A percentile compares a stretch with the other conserved stretches of the same genome.
These are phyloP conservation scores for Aspergillaceae sp. DNA, from an alignment of 2,329 filamentous ascomycete genomes.

Conservation along the genomic window DNA sequence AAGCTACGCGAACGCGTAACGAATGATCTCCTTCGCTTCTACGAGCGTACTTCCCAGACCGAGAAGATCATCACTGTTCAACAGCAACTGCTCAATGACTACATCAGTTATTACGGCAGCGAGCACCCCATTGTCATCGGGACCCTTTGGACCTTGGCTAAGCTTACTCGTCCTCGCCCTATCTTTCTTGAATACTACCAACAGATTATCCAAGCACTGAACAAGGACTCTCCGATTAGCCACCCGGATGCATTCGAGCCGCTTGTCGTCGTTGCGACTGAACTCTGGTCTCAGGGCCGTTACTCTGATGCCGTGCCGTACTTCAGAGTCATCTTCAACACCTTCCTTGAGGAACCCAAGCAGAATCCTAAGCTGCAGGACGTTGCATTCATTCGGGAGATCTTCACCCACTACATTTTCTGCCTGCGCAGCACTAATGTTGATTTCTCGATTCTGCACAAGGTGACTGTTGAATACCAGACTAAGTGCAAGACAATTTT, in stretches of 20 bases:
- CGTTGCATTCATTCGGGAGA: constrained; percentile 22
- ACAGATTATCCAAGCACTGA: constrained; percentile 28
- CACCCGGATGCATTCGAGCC: constrained; percentile 33
- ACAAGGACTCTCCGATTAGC: constrained; percentile 28
- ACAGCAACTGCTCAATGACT: constrained; percentile 34
- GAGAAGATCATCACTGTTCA: constrained; percentile 30
- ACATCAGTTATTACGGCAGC: constrained; percentile 25
- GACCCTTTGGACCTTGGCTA: constrained; percentile 28
- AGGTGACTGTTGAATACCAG: constrained; percentile 27
- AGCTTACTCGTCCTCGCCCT: constrained; percentile 28
- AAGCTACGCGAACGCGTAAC: constrained; percentile 22
- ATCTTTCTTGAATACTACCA: constrained; percentile 33
- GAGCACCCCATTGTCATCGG: constrained; percentile 30
- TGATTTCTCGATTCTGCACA: constrained; percentile 24
- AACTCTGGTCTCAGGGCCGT: constrained; percentile 31
- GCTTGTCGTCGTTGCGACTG: constrained; percentile 28
- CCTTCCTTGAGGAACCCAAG: constrained; percentile 24
- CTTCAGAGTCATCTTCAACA: constrained; percentile 30
- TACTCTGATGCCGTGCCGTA: constrained; percentile 30
- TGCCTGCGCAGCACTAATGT: constrained; percentile 28
- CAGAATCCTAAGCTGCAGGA: constrained; percentile 26
- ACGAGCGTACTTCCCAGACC: constrained; percentile 21
- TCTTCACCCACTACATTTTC: constrained; percentile 28
- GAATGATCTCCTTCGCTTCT: constrained; percentile 21
- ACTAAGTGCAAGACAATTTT: constrained; percentile 27